phyloP scores from a whole-genome alignment of 2,329 filamentous ascomycete genomes.

The Aspergillus persii region DNA sequence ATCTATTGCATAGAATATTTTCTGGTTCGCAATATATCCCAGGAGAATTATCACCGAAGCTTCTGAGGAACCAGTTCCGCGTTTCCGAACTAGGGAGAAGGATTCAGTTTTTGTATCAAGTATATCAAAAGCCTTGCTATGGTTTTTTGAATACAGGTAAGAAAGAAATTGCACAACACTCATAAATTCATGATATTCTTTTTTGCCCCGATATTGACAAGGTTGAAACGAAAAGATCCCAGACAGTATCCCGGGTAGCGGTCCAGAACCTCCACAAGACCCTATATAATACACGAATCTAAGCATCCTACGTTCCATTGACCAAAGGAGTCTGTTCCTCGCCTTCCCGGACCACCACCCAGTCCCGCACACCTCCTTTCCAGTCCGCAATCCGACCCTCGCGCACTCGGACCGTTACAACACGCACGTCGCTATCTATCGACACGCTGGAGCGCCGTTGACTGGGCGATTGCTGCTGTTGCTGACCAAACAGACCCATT shows the following conservation, averaged over 20 bases:
- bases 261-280: not conserved
- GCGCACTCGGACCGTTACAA: slow-evolving; percentile 79
- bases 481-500: slow-evolving; percentile 43
- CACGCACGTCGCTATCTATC: slow-evolving; percentile 74
- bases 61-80: not conserved
- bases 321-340: slow-evolving; percentile 25
- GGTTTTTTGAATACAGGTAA: not conserved
- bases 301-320: slow-evolving; percentile 25
- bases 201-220: not conserved
- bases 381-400: slow-evolving; percentile 89
- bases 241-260: not conserved
- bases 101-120: not conserved
- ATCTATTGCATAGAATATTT: too few species aligned
- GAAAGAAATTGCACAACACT: not conserved
- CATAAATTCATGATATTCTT: not conserved
- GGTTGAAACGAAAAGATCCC: not conserved
- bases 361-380: slow-evolving; percentile 92
- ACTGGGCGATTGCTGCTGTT: slow-evolving; percentile 27
- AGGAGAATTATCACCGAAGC: too few species aligned
- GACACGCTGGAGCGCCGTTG: slow-evolving; percentile 55
- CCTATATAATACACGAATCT: not conserved
- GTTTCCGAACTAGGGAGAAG: not conserved
- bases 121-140: not conserved
- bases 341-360: slow-evolving; percentile 45
- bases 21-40: too few species aligned